These are phyloP conservation scores for Ulmus americana DNA, from an alignment of 331 rosid species.

Conservation along the genomic window DNA sequence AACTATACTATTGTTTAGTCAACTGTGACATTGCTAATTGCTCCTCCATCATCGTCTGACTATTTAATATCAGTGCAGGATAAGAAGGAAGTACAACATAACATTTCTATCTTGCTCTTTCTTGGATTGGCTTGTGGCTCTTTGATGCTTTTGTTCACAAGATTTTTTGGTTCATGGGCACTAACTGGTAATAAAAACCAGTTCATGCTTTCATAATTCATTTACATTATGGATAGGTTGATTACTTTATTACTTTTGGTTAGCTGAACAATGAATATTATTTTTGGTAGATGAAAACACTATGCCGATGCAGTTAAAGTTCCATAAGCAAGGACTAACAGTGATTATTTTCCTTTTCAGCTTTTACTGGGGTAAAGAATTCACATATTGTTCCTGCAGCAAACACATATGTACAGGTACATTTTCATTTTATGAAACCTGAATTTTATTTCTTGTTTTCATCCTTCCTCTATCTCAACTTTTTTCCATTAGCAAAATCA, in stretches of 20 bases:
- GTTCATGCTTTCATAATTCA: conserved; percentile 1
- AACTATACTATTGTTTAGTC: neutral
- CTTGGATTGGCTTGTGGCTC: conserved; percentile 71
- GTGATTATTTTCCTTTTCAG: conserved; percentile 37
- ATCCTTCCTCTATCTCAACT: neutral
- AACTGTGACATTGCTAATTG: conserved; percentile 5
- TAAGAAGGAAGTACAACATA: conserved; percentile 79
- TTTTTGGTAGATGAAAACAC: conserved; percentile 12
- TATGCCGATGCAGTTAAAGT: conserved; percentile 17
- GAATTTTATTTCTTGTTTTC: neutral
- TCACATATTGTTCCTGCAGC: conserved; percentile 65
- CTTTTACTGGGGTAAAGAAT: conserved; percentile 71
- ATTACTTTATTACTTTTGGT: conserved; percentile 15
- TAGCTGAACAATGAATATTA: neutral
- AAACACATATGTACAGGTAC: conserved; percentile 77
- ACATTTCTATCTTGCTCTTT: conserved; percentile 74
- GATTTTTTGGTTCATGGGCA: conserved; percentile 57
- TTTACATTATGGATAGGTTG: conserved; percentile 2
- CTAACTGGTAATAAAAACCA: conserved; percentile 53
- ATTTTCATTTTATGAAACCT: conserved; percentile 1
- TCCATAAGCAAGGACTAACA: conserved; percentile 29
- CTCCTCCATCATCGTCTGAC: conserved; percentile 24
- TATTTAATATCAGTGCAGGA: conserved; percentile 45
- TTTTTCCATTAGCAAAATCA: neutral
- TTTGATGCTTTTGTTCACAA: conserved; percentile 63